These are phyloP conservation scores for Nigrospora sphaerica DNA, from an alignment of 2,329 filamentous ascomycete species.

Conservation along the genomic window DNA sequence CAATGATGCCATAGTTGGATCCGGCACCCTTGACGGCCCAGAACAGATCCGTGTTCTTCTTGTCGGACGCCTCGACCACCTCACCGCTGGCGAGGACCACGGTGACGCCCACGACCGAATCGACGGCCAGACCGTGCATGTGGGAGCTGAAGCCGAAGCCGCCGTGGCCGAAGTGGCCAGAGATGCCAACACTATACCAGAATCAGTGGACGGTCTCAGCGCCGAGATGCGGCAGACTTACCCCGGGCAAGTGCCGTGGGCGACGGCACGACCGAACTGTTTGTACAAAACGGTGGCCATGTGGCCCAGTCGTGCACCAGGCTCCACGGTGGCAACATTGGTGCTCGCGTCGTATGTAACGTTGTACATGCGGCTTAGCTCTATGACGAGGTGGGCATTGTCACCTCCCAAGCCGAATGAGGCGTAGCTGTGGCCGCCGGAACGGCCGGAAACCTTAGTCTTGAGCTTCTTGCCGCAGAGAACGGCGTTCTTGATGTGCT, in stretches of 20 bases:
- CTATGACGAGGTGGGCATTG: conserved; percentile 36
- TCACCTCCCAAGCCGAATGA: conserved; percentile 36
- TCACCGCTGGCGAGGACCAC: conserved; percentile 21
- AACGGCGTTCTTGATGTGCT: conserved; percentile 35
- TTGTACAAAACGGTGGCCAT: conserved; percentile 24
- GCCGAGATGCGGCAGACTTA: conserved; percentile 11
- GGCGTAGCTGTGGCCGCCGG: conserved; percentile 43
- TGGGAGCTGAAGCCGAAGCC: conserved; percentile 30
- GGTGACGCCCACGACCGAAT: conserved; percentile 30
- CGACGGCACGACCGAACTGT: conserved; percentile 23
- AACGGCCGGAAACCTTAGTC: conserved; percentile 36
- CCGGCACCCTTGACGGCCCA: conserved; percentile 25
- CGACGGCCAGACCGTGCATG: conserved; percentile 36
- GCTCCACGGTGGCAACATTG: conserved; percentile 31
- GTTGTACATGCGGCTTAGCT: conserved; percentile 34
- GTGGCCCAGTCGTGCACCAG: conserved; percentile 35
- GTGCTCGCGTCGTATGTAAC: conserved; percentile 30
- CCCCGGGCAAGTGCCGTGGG: conserved; percentile 31
- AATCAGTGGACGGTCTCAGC: conserved; percentile 3
- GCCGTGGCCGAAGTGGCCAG: conserved; percentile 27
- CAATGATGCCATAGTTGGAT: conserved; percentile 23
- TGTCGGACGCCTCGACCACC: conserved; percentile 19
- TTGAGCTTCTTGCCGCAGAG: conserved; percentile 30
- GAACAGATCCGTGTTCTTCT: conserved; percentile 22
- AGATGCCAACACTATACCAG: conserved; percentile 23